Evolutionary conservation across 106 monocot species (phyloP), one percentile per base, ranked within the genome.

Genomic region (Platanthera guangdongensis): DNA sequence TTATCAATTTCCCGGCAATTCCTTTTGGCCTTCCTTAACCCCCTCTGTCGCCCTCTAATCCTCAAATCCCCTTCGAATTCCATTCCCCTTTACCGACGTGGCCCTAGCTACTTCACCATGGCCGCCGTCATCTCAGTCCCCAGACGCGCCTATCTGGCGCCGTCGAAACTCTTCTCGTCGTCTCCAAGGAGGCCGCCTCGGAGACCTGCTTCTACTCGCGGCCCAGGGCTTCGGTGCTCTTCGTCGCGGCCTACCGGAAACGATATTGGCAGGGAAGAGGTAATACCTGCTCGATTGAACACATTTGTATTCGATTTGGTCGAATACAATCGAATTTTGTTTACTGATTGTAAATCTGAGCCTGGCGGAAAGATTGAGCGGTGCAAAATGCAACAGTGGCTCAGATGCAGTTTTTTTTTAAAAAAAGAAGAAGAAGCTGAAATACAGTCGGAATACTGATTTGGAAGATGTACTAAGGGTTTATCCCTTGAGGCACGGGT

Each of bases 171-270:
- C 68, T 68, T 68, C 68, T 45, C 45, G 7, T 60, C 7, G 45
- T 12, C 9, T 68, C 39, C 39, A 1, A 39, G 4, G 68, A 46
- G 68, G 51, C 10, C 51, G 12, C 50, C 57, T 7, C 22, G 49
- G 28, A 79, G 57, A 72, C 14, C 46, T 30, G 57, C 11, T 32
- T 70, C 53, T 70, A 18, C 25, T 19, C 69, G 15, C 1, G 22
- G 64, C 51, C n/a, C 25, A 22, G 80, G 80, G 80, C n/a, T 74
- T 51, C 73, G 52, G 4, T 80, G 80, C 64, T 74, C 63, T 7
- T 73, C 73, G 3, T 63, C 50, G 64, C 15, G 39, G 25, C 51
- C 51, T 9, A 15, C 74, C 9, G 62, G 71, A 25, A 49, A 10
- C 3, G 63, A 65, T 59, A 51, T 1, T 2, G 73, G 13, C 8